Conservation (phyloP, 352 stramenopile species). For the Globisporangium viniferum region DNA sequence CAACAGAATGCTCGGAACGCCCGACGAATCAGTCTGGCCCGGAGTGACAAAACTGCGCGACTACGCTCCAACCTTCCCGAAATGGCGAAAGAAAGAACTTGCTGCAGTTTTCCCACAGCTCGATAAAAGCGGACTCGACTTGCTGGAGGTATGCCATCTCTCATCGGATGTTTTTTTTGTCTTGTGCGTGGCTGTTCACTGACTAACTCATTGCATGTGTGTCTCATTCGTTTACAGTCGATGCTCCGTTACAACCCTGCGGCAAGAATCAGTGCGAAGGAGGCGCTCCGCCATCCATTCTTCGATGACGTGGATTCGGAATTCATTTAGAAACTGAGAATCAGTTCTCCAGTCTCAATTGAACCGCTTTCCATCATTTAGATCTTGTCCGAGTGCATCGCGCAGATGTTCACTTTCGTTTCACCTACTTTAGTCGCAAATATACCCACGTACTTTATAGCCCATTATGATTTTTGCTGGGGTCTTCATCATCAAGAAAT, state of each 20-base stretch:
- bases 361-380: background rate
- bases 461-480: background rate
- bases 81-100: conserved; percentile 92
- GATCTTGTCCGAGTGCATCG: background rate
- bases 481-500: background rate
- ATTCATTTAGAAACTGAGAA: conserved; percentile 42
- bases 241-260: conserved; percentile 79
- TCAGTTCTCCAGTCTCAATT: background rate
- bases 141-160: conserved; percentile 45
- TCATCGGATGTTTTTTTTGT: background rate
- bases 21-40: conserved; percentile 94
- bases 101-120: conserved; percentile 59
- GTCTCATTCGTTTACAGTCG: conserved; percentile 22
- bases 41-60: conserved; percentile 95
- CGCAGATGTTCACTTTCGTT: background rate
- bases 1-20: conserved; percentile 91
- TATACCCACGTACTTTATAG: background rate
- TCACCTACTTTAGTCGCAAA: conserved; percentile 11
- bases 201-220: background rate
- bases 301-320: conserved; percentile 80
- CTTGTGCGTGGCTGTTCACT: background rate
- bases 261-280: conserved; percentile 74
- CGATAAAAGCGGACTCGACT: conserved; percentile 48
- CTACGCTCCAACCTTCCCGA: conserved; percentile 94
- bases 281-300: conserved; percentile 79